phyloP scores from a whole-genome alignment of 192 early-diverging fungal genomes.

The Coemansia erecta region DNA sequence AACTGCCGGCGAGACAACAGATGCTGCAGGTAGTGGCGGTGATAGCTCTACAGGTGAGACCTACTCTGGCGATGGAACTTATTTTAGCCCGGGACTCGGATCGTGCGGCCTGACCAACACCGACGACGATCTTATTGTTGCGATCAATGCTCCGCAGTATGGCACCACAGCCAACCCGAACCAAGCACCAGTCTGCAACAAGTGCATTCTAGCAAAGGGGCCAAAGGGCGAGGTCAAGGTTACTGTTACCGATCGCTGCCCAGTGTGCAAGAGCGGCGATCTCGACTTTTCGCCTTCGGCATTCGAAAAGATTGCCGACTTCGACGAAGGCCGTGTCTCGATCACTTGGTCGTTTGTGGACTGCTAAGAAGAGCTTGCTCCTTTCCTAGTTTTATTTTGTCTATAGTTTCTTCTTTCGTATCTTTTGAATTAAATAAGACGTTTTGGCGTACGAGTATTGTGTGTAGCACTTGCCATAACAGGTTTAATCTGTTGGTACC shows the following conservation, averaged over 20 bases:
- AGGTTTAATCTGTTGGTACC: neutral
- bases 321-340: conserved; percentile 47
- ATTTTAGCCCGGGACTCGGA: conserved; percentile 55
- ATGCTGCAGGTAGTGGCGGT: neutral
- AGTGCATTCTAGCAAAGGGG: conserved; percentile 49
- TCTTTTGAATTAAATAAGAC: neutral
- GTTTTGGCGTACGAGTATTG: no score
- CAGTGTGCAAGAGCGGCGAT: conserved; percentile 50
- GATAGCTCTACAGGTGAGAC: conserved; percentile 17
- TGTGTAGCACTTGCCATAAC: neutral
- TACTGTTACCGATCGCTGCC: conserved; percentile 56
- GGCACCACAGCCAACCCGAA: conserved; percentile 53
- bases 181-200: conserved; percentile 51
- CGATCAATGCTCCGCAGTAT: conserved; percentile 59
- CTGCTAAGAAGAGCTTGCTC: conserved; percentile 16
- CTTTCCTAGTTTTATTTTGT: neutral
- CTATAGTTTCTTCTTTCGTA: neutral
- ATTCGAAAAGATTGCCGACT: conserved; percentile 56
- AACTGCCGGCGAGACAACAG: neutral
- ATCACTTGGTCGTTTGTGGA: conserved; percentile 56
- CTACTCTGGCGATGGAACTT: conserved; percentile 60
- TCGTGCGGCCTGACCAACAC: conserved; percentile 55
- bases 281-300: conserved; percentile 57
- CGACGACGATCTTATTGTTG: conserved; percentile 55
- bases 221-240: conserved; percentile 53